A percentile compares a stretch with the other conserved stretches of the same genome.
Conservation (phyloP, 257 asterid species). For the Thymus quinquecostatus region DNA sequence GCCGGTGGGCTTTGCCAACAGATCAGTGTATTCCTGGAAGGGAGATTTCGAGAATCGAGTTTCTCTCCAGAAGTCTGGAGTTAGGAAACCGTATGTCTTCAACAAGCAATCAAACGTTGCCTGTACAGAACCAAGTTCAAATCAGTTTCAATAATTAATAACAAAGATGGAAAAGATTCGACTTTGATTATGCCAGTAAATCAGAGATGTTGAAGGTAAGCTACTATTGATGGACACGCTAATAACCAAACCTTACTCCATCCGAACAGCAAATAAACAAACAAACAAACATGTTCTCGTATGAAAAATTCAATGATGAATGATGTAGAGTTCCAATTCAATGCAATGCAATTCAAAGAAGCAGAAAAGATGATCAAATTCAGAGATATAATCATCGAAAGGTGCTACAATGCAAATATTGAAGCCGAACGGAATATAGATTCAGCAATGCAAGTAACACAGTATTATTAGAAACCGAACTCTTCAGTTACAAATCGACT, state of each 20-base stretch:
- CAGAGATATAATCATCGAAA: not conserved
- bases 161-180: not conserved
- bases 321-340: not conserved
- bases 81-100: slow-evolving; percentile 80
- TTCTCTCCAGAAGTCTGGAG: slow-evolving; percentile 82
- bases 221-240: not conserved
- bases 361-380: not conserved
- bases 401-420: not conserved
- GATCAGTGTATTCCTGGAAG: slow-evolving; percentile 60
- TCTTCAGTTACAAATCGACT: not conserved
- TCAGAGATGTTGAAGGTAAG: not conserved
- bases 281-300: not conserved
- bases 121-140: slow-evolving; percentile 33
- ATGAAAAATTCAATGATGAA: not conserved
- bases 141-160: not conserved
- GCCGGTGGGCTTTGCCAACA: slow-evolving; percentile 54
- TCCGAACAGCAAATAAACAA: not conserved
- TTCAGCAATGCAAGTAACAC: not conserved
- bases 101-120: slow-evolving; percentile 71
- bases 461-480: not conserved
- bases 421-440: not conserved
- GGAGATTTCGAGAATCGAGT: slow-evolving; percentile 61
- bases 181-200: no score
- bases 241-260: not conserved
- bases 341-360: not conserved